Conservation (phyloP, 306 rosid species). For the Cucurbita pepo region DNA sequence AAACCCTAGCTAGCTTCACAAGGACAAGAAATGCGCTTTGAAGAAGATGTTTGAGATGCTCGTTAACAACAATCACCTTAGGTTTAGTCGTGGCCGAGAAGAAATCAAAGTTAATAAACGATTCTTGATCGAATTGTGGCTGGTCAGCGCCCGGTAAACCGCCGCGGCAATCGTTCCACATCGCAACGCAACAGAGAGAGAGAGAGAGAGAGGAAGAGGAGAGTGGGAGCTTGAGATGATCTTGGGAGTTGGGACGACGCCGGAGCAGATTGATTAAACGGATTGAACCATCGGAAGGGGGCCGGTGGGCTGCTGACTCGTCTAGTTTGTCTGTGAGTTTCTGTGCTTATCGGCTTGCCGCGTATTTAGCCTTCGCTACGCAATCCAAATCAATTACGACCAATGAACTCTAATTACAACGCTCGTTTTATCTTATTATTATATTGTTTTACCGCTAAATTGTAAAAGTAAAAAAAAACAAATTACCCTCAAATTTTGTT, state of each 20-base stretch:
- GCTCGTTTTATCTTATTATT: not conserved
- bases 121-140: slow-evolving; percentile 28
- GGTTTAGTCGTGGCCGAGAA: slow-evolving; percentile 44
- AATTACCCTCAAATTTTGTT: no score
- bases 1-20: not conserved
- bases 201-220: not conserved
- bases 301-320: not conserved
- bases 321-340: not conserved
- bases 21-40: not conserved
- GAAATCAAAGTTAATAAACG: slow-evolving; percentile 44
- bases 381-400: not conserved
- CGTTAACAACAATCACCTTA: slow-evolving; percentile 27
- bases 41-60: not conserved
- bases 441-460: no score
- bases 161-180: slow-evolving; percentile 39
- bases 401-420: not conserved
- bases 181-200: slow-evolving; percentile 9
- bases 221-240: not conserved
- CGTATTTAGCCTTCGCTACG: slow-evolving; percentile 5
- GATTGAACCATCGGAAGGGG: not conserved
- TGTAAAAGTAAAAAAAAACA: no score
- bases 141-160: slow-evolving; percentile 8
- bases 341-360: slow-evolving; percentile 22
- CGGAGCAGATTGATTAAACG: not conserved
- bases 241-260: not conserved